Percentiles rank a stretch among this genome's conserved stretches.
Conservation (phyloP, 2,329 filamentous ascomycete genomes). For the Pseudomassariella vexata region DNA sequence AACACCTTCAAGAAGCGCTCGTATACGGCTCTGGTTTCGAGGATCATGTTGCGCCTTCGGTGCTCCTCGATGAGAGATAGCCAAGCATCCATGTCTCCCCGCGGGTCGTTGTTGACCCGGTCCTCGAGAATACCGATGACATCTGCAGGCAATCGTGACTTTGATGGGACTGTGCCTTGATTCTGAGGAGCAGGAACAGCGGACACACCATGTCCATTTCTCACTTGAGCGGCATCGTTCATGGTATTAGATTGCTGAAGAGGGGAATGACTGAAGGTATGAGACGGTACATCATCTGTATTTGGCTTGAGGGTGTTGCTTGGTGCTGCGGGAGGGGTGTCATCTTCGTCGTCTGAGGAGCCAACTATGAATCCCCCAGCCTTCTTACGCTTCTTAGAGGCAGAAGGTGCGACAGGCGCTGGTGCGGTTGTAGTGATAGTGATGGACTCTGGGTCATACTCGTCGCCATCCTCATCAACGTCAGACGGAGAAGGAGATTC, state of each 20-base stretch:
- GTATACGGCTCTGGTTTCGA: slow-evolving; percentile 74
- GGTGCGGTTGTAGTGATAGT: slow-evolving; percentile 25
- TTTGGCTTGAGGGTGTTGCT: slow-evolving; percentile 14
- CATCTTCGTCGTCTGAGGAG: slow-evolving; percentile 54
- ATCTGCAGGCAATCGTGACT: slow-evolving; percentile 53
- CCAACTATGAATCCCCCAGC: slow-evolving; percentile 55
- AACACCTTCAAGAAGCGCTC: slow-evolving; percentile 85
- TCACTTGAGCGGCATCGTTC: slow-evolving; percentile 13
- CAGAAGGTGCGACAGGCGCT: slow-evolving; percentile 4
- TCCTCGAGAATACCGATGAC: slow-evolving; percentile 78
- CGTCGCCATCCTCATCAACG: slow-evolving; percentile 47
- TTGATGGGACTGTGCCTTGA: too few relatives aligned
- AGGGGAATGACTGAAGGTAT: slow-evolving; percentile 15
- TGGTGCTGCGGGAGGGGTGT: slow-evolving; percentile 14
- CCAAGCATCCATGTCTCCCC: slow-evolving; percentile 91
- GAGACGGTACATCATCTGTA: slow-evolving; percentile 15
- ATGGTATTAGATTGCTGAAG: slow-evolving; percentile 16
- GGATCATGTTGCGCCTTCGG: slow-evolving; percentile 72
- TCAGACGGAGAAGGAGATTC: slow-evolving; percentile 33
- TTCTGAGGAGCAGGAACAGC: background rate
- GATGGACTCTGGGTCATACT: slow-evolving; percentile 55
- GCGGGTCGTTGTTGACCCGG: slow-evolving; percentile 84
- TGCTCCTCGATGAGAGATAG: slow-evolving; percentile 79
- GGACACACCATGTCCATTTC: slow-evolving; percentile 6
- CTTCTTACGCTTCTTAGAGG: slow-evolving; percentile 52